phyloP scores from a whole-genome alignment of 2,329 filamentous ascomycete genomes.

The Sporothrix sp. region DNA sequence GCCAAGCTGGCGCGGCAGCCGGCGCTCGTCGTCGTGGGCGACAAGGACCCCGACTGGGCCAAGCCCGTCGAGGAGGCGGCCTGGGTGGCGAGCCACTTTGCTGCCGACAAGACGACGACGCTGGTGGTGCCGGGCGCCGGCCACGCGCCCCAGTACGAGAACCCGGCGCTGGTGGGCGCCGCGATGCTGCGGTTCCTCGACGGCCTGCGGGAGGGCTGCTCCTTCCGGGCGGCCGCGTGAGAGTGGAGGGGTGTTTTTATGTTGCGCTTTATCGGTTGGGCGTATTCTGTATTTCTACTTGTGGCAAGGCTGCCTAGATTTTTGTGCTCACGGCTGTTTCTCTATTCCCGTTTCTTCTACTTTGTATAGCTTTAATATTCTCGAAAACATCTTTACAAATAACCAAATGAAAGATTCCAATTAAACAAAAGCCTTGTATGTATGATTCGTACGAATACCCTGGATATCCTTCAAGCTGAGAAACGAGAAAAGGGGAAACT shows the following conservation, averaged over 20 bases:
- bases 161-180: constrained; percentile 14
- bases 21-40: constrained; percentile 18
- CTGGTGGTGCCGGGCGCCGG: constrained; percentile 14
- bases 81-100: constrained; percentile 18
- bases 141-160: constrained; percentile 18
- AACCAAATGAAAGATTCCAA: neutral
- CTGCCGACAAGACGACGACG: neutral
- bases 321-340: too few relatives aligned
- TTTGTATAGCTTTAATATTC: too few relatives aligned
- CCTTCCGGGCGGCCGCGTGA: neutral
- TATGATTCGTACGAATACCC: neutral
- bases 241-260: too few relatives aligned
- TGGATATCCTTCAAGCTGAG: neutral
- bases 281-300: neutral
- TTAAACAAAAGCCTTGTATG: neutral
- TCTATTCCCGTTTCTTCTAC: too few relatives aligned
- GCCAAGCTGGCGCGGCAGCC: constrained; percentile 7
- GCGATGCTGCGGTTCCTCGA: constrained; percentile 13
- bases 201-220: constrained; percentile 4
- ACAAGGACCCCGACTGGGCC: constrained; percentile 19
- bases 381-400: neutral
- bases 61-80: constrained; percentile 17
- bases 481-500: neutral
- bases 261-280: too few relatives aligned
- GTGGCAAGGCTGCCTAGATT: neutral